Evolutionary conservation across 768 basidiomycete species (phyloP), one percentile per base, ranked within the genome.

Genomic region (Ramaria rubella): DNA sequence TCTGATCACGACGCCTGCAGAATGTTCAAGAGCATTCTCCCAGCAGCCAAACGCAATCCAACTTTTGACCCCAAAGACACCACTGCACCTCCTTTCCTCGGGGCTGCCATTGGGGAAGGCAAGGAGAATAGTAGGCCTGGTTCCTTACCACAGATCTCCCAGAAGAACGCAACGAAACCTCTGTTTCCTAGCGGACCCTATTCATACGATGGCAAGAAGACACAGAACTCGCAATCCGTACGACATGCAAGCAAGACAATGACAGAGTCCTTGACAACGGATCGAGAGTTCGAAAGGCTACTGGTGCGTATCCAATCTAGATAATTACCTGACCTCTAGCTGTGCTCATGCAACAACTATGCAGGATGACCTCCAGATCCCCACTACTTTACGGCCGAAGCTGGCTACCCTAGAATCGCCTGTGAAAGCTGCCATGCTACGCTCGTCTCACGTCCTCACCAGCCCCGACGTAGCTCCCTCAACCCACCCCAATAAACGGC

Each of bases 391-490:
- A 23, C 80, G 92, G 7, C 85, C 84, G 1, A 90, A 91, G 69
- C 80, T 94, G 17, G 75, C 76, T 48, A 82, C 81, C 15, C 90
- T 95, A 81, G 90, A 94, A 56, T 72, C 84, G 0, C 82, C 86
- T 1, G 87, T 95, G 49, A 95, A 95, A 67, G 90, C 88, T 4
- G 89, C 88, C 12, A 94, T 95, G 89, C 74, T 95, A 55, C 91
- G 89, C 66, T 90, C 90, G 0, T 91, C 90, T 1, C 82, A 86
- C 29, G 78, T 80, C 26, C 73, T 89, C 67, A 71, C 77, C 19
- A 33, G 33, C 74, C 7, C 19, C n/a, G 43, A 75, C 70, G 58
- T 73, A 73, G 27, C 64, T 68, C 24, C 61, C 70, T 26, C 65
- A 44, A 38, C 57, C 33, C 52, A 64, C 61, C 21, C 31, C 58